phyloP scores from a whole-genome alignment of 2,329 filamentous ascomycete genomes.

The Verticillium dahliae region DNA sequence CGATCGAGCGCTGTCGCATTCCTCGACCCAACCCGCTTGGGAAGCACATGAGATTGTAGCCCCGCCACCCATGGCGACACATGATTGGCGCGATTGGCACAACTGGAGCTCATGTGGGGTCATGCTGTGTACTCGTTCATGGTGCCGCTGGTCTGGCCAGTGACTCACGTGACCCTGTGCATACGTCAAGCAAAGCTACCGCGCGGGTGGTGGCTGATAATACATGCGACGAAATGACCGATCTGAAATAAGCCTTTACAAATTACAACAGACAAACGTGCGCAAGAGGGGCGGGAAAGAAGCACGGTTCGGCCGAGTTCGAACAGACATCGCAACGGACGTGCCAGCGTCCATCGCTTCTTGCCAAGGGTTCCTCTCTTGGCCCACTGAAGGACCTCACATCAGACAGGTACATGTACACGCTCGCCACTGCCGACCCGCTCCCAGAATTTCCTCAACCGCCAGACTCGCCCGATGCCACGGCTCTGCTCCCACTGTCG shows the following conservation, averaged over 20 bases:
- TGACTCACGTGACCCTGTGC: too few relatives aligned
- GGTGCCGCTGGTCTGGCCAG: too few relatives aligned
- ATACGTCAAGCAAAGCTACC: background rate
- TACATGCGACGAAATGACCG: too few relatives aligned
- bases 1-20: background rate
- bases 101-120: too few relatives aligned
- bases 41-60: background rate
- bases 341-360: background rate
- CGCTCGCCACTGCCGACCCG: conserved; percentile 38
- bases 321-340: background rate
- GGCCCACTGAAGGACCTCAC: background rate
- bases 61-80: background rate
- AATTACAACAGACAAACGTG: too few relatives aligned
- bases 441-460: conserved; percentile 62
- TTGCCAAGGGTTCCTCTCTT: background rate
- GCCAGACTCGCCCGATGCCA: conserved; percentile 52
- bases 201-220: too few relatives aligned
- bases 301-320: too few relatives aligned
- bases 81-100: too few relatives aligned
- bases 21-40: background rate
- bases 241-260: too few relatives aligned
- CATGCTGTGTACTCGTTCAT: too few relatives aligned
- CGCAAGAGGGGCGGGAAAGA: too few relatives aligned
- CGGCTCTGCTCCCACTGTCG: conserved; percentile 40
- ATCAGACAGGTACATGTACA: background rate